phyloP scores from a whole-genome alignment of 2,329 filamentous ascomycete genomes.

The Eutypa lata region DNA sequence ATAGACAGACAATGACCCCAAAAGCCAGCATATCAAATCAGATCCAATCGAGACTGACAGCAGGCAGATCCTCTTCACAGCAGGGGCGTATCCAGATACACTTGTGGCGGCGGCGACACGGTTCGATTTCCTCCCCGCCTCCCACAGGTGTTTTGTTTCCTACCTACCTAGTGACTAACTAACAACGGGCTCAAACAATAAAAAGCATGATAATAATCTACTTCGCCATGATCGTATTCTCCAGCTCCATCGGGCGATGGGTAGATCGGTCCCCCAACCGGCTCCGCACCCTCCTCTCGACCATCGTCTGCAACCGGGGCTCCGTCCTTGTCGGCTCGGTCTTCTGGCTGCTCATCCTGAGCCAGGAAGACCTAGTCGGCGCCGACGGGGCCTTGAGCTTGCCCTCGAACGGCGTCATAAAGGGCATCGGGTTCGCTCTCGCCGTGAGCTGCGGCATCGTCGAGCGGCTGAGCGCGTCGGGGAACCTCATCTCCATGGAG shows the following conservation, averaged over 20 bases:
- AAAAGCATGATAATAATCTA: constrained; percentile 30
- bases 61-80: constrained; percentile 47
- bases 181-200: not conserved
- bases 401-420: constrained; percentile 21
- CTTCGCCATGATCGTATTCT: constrained; percentile 38
- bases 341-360: constrained; percentile 36
- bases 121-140: constrained; percentile 19
- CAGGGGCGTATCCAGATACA: constrained; percentile 42
- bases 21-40: constrained; percentile 22
- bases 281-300: constrained; percentile 37
- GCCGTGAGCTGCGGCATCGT: constrained; percentile 37
- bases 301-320: constrained; percentile 37
- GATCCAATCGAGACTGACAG: constrained; percentile 1
- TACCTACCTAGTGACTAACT: no score
- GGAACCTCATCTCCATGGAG: constrained; percentile 45
- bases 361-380: constrained; percentile 20
- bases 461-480: constrained; percentile 38
- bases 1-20: not conserved
- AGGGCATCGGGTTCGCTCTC: constrained; percentile 29
- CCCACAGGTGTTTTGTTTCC: no score
- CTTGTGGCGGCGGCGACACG: constrained; percentile 35
- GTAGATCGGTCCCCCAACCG: constrained; percentile 37
- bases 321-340: constrained; percentile 37
- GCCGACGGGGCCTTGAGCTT: constrained; percentile 14
- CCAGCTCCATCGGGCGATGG: constrained; percentile 39